Base-by-base conservation (phyloP, 345 rosid species). In the Stellera chamaejasme region DNA sequence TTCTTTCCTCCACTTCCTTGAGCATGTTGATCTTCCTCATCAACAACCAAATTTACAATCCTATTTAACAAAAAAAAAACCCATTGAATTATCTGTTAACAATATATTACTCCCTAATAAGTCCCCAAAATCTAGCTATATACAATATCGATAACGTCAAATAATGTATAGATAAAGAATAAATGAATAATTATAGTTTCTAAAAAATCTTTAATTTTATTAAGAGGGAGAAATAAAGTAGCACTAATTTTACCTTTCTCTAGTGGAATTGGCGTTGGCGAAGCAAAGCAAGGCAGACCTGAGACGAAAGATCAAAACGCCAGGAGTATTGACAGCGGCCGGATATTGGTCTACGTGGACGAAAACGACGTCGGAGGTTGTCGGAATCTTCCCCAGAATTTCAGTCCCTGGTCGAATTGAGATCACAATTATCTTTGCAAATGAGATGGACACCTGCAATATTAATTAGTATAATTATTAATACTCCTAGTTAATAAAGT, bases 271-370 rank as follows among this genome's bases (percentile, higher is more conserved):
- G 52, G 96, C 94, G 48, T 91, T 88, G 23, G 98, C 98, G 66
- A 91, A 91, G 53, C 95, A 91, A 58, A 91, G 85, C 66, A 83
- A 68, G 13, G 92, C 90, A 56, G 95, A 83, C 39, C 83, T 88
- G 56, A 91, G 57, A 6, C 94, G 80, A 69, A 82, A 51, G 6
- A 82, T 66, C 47, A 88, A 69, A 50, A 75, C 74, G 0, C 84
- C 81, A 1, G 91, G 82, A 58, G 73, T 68, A 65, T 58, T 68
- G 26, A 83, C 76, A 15, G 98, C 83, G 88, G 83, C 71, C 2
- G 96, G 98, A 67, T 83, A 91, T 50, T 91, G 98, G 46, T 80
- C 70, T 2, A 82, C 70, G 65, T 82, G 78, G 11, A 82, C 70
- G 58, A 77, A 91, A 15, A 56, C 36, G 1, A 19, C 39, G 1